Conservation (phyloP, 345 rosid genomes). For the Carallia brachiata region DNA sequence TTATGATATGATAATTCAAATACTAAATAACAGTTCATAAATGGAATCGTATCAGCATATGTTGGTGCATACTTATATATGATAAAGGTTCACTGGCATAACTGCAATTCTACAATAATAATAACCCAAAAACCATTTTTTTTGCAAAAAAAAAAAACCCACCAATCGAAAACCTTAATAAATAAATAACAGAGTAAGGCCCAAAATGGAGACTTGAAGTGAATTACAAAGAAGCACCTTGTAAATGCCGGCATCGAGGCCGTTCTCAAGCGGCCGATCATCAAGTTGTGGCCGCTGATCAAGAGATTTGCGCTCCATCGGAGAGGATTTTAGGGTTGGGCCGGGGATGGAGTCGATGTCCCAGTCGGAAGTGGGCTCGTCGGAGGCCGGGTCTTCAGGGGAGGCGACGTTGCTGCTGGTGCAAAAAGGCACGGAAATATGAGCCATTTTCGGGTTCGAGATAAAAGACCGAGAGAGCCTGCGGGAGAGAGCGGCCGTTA, state of each 20-base stretch:
- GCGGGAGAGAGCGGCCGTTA: constrained; percentile 51
- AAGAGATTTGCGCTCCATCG: constrained; percentile 9
- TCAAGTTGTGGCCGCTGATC: constrained; percentile 36
- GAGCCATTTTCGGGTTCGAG: constrained; percentile 33
- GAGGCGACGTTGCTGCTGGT: constrained; percentile 35
- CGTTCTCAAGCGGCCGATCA: constrained; percentile 65
- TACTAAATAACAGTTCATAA: no score
- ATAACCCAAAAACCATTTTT: no score
- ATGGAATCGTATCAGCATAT: no score
- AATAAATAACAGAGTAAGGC: background rate
- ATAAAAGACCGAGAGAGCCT: constrained; percentile 51
- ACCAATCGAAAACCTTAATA: background rate
- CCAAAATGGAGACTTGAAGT: background rate
- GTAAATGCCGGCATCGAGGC: constrained; percentile 74
- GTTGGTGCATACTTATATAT: no score
- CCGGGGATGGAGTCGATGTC: constrained; percentile 34
- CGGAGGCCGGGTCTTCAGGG: constrained; percentile 28
- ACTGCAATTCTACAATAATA: no score
- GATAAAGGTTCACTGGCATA: no score
- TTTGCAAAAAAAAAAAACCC: background rate
- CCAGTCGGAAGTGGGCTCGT: constrained; percentile 28
- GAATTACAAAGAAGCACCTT: constrained; percentile 41
- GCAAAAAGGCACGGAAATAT: constrained; percentile 45
- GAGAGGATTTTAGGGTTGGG: constrained; percentile 19
- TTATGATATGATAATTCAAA: no score